phyloP scores from a whole-genome alignment of 2,329 filamentous ascomycete genomes.

The Cordyceps javanica region DNA sequence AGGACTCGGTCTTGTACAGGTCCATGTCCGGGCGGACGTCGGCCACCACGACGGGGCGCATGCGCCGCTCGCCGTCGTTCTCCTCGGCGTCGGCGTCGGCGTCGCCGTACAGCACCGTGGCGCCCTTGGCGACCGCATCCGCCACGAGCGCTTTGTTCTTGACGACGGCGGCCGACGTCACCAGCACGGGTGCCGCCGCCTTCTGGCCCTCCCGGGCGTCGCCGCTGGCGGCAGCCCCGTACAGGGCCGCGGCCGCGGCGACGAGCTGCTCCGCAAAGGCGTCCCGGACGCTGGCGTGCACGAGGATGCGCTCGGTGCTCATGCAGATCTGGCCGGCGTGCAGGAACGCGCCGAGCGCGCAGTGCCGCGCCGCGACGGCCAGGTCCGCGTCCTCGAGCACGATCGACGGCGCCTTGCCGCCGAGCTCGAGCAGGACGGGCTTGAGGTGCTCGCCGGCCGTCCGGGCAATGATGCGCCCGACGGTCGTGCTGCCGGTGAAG shows the following conservation, averaged over 20 bases:
- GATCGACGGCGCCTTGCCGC: slow-evolving; percentile 39
- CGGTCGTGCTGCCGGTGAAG: slow-evolving; percentile 37
- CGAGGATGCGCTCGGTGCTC: slow-evolving; percentile 56
- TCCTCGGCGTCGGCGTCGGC: slow-evolving; percentile 21
- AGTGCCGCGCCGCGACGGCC: slow-evolving; percentile 29
- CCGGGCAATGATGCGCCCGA: slow-evolving; percentile 35
- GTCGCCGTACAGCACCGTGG: slow-evolving; percentile 34
- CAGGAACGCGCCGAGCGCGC: slow-evolving; percentile 18
- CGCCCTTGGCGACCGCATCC: slow-evolving; percentile 61
- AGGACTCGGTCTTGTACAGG: slow-evolving; percentile 63
- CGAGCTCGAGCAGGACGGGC: slow-evolving; percentile 40
- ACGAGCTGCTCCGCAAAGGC: slow-evolving; percentile 11
- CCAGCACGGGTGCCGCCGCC: slow-evolving; percentile 8
- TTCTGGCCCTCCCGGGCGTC: neutral
- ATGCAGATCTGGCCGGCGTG: slow-evolving; percentile 62
- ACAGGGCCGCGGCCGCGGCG: neutral
- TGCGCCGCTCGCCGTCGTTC: slow-evolving; percentile 24
- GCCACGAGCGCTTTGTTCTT: slow-evolving; percentile 12
- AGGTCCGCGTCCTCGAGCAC: slow-evolving; percentile 40
- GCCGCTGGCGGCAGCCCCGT: neutral
- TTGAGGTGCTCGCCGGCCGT: slow-evolving; percentile 35
- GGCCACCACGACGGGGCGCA: slow-evolving; percentile 59
- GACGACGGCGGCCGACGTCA: neutral
- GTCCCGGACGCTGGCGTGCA: slow-evolving; percentile 22
- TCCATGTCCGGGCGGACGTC: slow-evolving; percentile 56